phyloP scores from a whole-genome alignment of 352 stramenopile genomes.

The Phytophthora sojae region DNA sequence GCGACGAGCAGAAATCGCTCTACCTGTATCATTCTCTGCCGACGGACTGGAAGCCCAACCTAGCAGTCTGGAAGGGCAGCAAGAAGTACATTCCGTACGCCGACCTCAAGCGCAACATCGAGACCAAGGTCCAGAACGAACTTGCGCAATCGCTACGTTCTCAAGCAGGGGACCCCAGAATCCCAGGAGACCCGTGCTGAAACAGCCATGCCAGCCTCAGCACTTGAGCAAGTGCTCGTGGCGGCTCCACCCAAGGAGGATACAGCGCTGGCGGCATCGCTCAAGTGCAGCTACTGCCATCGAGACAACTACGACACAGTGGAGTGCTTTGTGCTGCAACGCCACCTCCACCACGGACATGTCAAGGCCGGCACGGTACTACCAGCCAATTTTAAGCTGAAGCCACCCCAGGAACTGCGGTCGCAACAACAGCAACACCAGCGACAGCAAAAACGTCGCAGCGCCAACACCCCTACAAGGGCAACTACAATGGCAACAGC shows the following conservation, averaged over 20 bases:
- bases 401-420: not conserved
- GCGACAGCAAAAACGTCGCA: not conserved
- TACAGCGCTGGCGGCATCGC: conserved; percentile 1
- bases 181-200: conserved; percentile 9
- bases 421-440: not conserved
- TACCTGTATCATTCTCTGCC: too few relatives aligned
- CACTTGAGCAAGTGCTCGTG: not conserved
- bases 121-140: conserved; percentile 16
- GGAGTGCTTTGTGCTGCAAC: conserved; percentile 25
- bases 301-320: conserved; percentile 16
- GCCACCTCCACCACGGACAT: conserved; percentile 5
- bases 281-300: conserved; percentile 17
- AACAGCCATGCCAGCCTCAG: conserved; percentile 1
- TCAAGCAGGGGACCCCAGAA: conserved; percentile 20
- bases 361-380: conserved; percentile 27
- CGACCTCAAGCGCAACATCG: conserved; percentile 20
- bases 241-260: not conserved
- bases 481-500: not conserved
- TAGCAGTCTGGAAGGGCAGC: not conserved
- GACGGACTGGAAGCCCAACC: not conserved
- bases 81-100: conserved; percentile 18
- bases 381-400: conserved; percentile 22
- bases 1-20: too few relatives aligned
- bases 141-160: conserved; percentile 12
- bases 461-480: conserved; percentile 9